Percentiles rank a stretch among this genome's conserved stretches.
Evolutionary conservation across 2,329 filamentous ascomycete species (phyloP).

Genomic region (Diplodia corticola): DNA sequence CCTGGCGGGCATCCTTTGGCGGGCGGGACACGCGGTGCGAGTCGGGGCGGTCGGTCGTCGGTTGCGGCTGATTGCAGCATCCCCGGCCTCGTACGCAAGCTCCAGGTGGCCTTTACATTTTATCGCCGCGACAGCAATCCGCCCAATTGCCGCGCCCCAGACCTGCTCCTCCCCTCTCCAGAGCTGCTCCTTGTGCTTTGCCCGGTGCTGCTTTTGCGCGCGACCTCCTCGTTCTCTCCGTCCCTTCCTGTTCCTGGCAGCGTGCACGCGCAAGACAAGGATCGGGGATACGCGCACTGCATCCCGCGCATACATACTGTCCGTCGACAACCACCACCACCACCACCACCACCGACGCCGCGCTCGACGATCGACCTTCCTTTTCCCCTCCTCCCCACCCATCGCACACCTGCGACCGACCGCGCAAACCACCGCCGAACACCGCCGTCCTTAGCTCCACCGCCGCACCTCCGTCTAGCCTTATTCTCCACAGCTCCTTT

Average conservation of each 20-base stretch:
- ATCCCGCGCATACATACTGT: not conserved
- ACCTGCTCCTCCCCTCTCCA: not conserved
- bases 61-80: slow-evolving; percentile 13
- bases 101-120: slow-evolving; percentile 20
- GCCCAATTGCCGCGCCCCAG: slow-evolving; percentile 11
- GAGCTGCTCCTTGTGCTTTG: not conserved
- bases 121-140: not conserved
- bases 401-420: not conserved
- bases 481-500: not conserved
- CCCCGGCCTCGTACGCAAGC: slow-evolving; percentile 4
- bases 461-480: not conserved
- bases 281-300: not conserved
- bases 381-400: not conserved
- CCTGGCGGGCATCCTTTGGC: not conserved
- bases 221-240: not conserved
- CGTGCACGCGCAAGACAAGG: not conserved
- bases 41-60: too few relatives aligned
- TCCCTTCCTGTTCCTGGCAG: slow-evolving; percentile 8
- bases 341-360: not conserved
- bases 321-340: not conserved
- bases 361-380: not conserved
- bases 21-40: not conserved
- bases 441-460: not conserved
- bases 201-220: slow-evolving; percentile 2
- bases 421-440: not conserved